These are phyloP conservation scores for Collybiopsis luxurians DNA, from an alignment of 768 basidiomycete species.

Conservation along the genomic window DNA sequence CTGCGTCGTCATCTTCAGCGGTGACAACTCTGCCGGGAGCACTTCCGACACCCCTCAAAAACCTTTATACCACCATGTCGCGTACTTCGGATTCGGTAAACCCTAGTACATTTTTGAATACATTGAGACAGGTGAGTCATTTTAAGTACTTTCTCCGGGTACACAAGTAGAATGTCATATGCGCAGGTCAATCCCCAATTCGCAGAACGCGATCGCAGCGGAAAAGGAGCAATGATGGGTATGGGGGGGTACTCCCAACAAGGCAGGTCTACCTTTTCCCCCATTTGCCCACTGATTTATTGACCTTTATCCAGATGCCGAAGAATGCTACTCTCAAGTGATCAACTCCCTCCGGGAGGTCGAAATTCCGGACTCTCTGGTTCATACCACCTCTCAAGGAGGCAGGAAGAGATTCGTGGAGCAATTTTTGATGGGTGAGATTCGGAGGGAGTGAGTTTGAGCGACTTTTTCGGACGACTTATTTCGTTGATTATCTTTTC, in stretches of 20 bases:
- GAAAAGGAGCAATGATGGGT: conserved; percentile 34
- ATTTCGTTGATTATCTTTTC: no score
- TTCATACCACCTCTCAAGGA: conserved; percentile 17
- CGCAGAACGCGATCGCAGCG: conserved; percentile 57
- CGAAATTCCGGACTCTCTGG: conserved; percentile 43
- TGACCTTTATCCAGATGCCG: conserved; percentile 56
- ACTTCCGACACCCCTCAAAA: conserved; percentile 28
- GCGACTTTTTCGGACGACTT: neutral
- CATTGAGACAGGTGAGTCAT: conserved; percentile 53
- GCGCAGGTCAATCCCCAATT: conserved; percentile 82
- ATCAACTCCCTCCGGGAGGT: conserved; percentile 72
- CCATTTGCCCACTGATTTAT: neutral
- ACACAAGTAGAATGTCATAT: neutral
- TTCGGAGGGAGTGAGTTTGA: conserved; percentile 61
- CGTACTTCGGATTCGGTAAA: conserved; percentile 74
- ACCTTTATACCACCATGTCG: conserved; percentile 70
- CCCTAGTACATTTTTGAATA: conserved; percentile 64
- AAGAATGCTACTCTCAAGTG: conserved; percentile 84
- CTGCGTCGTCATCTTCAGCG: conserved; percentile 31
- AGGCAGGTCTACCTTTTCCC: conserved; percentile 23
- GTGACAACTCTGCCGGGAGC: conserved; percentile 25
- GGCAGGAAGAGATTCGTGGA: conserved; percentile 63
- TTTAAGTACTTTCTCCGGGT: neutral
- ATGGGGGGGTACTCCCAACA: conserved; percentile 76
- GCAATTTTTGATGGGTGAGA: conserved; percentile 77